phyloP scores from a whole-genome alignment of 139 green algal genomes.

The Chlamydomonas schloesseri region DNA sequence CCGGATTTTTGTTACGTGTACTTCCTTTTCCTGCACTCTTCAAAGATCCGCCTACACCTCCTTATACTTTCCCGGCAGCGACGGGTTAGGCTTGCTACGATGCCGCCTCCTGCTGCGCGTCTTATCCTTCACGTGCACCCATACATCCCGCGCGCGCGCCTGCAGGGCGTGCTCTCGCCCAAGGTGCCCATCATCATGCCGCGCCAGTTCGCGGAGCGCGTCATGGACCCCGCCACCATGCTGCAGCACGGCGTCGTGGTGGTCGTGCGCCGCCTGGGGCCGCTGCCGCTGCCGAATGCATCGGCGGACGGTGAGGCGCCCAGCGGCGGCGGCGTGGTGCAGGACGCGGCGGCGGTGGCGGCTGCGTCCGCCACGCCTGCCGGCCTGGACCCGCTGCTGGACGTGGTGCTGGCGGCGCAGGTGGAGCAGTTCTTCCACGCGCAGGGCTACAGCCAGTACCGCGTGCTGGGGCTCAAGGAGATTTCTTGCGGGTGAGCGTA shows the following conservation, averaged over 20 bases:
- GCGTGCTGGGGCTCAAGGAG: conserved; percentile 49
- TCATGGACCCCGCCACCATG: conserved; percentile 31
- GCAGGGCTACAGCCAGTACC: conserved; percentile 53
- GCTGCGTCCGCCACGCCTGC: not conserved
- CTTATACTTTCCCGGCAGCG: too few species aligned
- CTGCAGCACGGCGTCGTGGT: conserved; percentile 34
- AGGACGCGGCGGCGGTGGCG: not conserved
- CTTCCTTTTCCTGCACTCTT: too few species aligned
- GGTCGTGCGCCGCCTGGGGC: not conserved
- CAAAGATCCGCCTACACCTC: too few species aligned
- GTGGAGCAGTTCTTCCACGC: conserved; percentile 47
- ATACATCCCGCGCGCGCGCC: too few species aligned
- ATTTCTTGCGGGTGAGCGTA: conserved; percentile 32
- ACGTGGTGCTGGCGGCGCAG: conserved; percentile 18
- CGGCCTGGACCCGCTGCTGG: not conserved
- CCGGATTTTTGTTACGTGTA: too few species aligned
- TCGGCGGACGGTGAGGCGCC: not conserved
- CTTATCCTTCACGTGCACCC: too few species aligned
- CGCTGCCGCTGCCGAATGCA: not conserved
- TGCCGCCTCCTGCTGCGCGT: too few species aligned
- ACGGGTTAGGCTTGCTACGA: too few species aligned
- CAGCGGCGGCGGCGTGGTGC: not conserved
- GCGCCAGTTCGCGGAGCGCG: conserved; percentile 29
- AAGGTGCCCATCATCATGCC: conserved; percentile 45
- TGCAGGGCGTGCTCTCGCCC: conserved; percentile 29